A percentile compares a stretch with the other conserved stretches of the same genome.
These are phyloP conservation scores for Diospyros kaki DNA, from an alignment of 148 eudicot species.

Conservation along the genomic window DNA sequence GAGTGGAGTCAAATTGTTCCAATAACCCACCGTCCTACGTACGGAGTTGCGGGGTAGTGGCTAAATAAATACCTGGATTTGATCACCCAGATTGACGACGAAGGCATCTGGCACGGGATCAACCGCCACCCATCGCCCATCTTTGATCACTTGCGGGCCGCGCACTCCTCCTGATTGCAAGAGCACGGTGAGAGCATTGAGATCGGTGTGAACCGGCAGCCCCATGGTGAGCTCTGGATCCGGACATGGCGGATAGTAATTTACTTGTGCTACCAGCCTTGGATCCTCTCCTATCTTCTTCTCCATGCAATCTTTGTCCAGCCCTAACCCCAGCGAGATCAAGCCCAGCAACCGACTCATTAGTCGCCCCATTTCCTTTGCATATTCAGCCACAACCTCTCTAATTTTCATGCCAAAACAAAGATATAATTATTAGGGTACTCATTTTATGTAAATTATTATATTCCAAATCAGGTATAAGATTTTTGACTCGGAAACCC, in stretches of 20 bases:
- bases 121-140: slow-evolving; percentile 28
- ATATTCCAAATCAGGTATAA: too few species aligned
- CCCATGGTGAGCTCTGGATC: slow-evolving; percentile 29
- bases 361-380: slow-evolving; percentile 6
- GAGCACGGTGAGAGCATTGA: slow-evolving; percentile 25
- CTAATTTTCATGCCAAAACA: not conserved
- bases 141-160: slow-evolving; percentile 31
- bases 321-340: slow-evolving; percentile 7
- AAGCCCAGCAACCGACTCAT: slow-evolving; percentile 4
- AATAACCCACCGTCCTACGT: too few species aligned
- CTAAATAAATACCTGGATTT: slow-evolving; percentile 21
- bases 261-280: slow-evolving; percentile 21
- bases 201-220: slow-evolving; percentile 23
- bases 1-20: too few species aligned
- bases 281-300: not conserved
- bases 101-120: slow-evolving; percentile 26
- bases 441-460: not conserved
- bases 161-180: slow-evolving; percentile 16
- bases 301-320: slow-evolving; percentile 6
- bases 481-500: too few species aligned
- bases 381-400: slow-evolving; percentile 6
- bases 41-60: not conserved
- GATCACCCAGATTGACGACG: slow-evolving; percentile 33
- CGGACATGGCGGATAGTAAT: slow-evolving; percentile 45
- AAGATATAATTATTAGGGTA: not conserved